These are phyloP conservation scores for Phaeosphaeriaceae sp. DNA, from an alignment of 2,329 filamentous ascomycete species.

Conservation along the genomic window DNA sequence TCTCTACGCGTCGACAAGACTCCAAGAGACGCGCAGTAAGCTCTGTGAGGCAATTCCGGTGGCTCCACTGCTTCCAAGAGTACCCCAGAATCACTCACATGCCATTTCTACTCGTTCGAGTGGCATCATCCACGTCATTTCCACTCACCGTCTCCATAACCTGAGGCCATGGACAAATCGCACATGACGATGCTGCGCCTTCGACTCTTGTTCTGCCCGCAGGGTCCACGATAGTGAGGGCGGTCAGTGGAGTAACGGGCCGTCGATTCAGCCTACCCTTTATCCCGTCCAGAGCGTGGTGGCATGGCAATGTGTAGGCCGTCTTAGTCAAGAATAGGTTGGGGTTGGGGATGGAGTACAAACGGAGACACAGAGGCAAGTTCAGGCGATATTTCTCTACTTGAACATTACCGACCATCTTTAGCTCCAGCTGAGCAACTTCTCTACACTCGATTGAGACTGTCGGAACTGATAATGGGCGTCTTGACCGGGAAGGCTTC, in stretches of 20 bases:
- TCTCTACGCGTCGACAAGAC: conserved; percentile 38
- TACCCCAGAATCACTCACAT: conserved; percentile 22
- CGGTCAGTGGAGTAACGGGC: conserved; percentile 47
- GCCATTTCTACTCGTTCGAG: conserved; percentile 28
- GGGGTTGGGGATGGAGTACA: conserved; percentile 18
- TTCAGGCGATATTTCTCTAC: conserved; percentile 15
- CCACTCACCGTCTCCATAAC: conserved; percentile 22
- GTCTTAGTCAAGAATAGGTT: conserved; percentile 7
- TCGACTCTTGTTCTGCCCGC: conserved; percentile 39
- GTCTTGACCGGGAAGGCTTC: conserved; percentile 22
- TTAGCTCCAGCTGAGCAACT: conserved; percentile 12
- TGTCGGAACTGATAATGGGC: conserved; percentile 17
- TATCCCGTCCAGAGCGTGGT: conserved; percentile 26
- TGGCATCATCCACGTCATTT: conserved; percentile 22
- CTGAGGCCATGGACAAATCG: conserved; percentile 20
- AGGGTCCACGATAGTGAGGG: conserved; percentile 30
- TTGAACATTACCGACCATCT: not conserved
- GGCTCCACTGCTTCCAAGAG: conserved; percentile 21
- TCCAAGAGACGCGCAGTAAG: conserved; percentile 32
- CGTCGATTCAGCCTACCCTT: conserved; percentile 45
- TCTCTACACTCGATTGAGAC: too few relatives aligned
- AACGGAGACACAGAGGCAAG: not conserved
- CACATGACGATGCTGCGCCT: conserved; percentile 31
- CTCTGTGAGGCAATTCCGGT: conserved; percentile 27
- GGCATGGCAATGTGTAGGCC: conserved; percentile 13